A percentile compares a stretch with the other conserved stretches of the same genome.
phyloP scores from a whole-genome alignment of 768 basidiomycete species.

The Crassisporium funariophilum region DNA sequence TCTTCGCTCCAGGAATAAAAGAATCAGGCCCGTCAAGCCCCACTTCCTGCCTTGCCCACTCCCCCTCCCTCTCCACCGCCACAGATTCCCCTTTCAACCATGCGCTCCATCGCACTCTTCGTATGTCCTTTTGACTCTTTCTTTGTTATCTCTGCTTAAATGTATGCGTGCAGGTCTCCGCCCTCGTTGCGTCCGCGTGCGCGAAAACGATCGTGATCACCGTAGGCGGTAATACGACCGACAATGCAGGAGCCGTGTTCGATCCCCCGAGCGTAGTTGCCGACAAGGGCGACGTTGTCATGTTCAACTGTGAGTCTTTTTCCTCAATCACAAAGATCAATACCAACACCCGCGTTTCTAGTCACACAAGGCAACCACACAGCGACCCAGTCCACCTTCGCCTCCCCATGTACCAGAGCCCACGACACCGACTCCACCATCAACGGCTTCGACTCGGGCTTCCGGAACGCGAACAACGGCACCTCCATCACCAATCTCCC shows the following conservation, averaged over 20 bases:
- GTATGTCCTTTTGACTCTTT: slow-evolving; percentile 8
- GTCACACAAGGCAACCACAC: slow-evolving; percentile 57
- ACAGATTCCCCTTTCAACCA: slow-evolving; percentile 8
- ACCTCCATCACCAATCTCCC: slow-evolving; percentile 45
- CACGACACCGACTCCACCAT: slow-evolving; percentile 48
- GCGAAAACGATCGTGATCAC: slow-evolving; percentile 47
- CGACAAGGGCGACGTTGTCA: slow-evolving; percentile 46
- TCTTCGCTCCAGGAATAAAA: not conserved
- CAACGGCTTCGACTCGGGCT: slow-evolving; percentile 61
- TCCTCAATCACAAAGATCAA: not conserved
- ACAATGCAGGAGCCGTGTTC: slow-evolving; percentile 47
- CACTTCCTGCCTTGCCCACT: slow-evolving; percentile 6
- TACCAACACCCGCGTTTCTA: slow-evolving; percentile 18
- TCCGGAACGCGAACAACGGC: slow-evolving; percentile 51
- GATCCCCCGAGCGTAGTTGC: slow-evolving; percentile 47
- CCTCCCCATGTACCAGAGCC: slow-evolving; percentile 52
- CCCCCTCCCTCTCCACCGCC: slow-evolving; percentile 3
- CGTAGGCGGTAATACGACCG: slow-evolving; percentile 48
- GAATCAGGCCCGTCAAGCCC: slow-evolving; percentile 1
- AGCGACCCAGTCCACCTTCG: slow-evolving; percentile 59
- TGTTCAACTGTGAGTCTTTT: slow-evolving; percentile 53
- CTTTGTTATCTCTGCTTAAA: not conserved
- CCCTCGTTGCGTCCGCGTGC: slow-evolving; percentile 20
- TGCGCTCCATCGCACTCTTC: slow-evolving; percentile 14
- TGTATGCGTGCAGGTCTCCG: slow-evolving; percentile 12